A percentile compares a stretch with the other conserved stretches of the same genome.
Conservation (phyloP, 176 grass and related monocot species). For the Oryza meridionalis region DNA sequence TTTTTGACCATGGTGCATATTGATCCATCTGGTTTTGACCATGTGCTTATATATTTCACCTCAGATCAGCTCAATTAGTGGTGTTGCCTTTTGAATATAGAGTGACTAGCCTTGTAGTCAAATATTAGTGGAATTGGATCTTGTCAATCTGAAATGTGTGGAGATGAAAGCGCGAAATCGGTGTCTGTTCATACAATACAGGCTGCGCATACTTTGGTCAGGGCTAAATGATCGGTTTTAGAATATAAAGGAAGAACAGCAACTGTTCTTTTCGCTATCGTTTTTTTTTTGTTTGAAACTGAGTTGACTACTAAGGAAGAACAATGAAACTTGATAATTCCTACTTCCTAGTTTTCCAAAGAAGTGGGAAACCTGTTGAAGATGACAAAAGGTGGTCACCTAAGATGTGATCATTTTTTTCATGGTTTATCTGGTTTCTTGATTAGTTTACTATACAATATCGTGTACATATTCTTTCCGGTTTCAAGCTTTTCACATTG, state of each 20-base stretch:
- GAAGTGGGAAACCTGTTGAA: background rate
- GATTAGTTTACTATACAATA: background rate
- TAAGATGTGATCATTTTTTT: background rate
- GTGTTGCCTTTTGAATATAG: background rate
- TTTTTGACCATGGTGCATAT: background rate
- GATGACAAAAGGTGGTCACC: background rate
- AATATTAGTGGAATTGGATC: conserved; percentile 27
- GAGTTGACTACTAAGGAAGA: background rate
- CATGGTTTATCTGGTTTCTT: background rate
- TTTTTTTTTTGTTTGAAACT: background rate
- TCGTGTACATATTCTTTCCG: background rate
- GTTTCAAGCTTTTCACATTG: background rate
- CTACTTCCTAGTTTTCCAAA: background rate
- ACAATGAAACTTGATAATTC: background rate
- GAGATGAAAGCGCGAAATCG: conserved; percentile 7
- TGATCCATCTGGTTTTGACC: background rate
- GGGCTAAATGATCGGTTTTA: background rate
- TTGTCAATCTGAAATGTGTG: background rate
- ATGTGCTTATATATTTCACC: background rate
- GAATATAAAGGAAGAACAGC: background rate
- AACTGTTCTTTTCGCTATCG: background rate
- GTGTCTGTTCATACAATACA: background rate
- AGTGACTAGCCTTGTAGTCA: background rate
- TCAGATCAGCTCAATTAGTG: background rate
- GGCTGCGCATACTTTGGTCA: background rate